Base-by-base conservation (phyloP, 1,139 yeast genomes). In the Pichia kudriavzevii region DNA sequence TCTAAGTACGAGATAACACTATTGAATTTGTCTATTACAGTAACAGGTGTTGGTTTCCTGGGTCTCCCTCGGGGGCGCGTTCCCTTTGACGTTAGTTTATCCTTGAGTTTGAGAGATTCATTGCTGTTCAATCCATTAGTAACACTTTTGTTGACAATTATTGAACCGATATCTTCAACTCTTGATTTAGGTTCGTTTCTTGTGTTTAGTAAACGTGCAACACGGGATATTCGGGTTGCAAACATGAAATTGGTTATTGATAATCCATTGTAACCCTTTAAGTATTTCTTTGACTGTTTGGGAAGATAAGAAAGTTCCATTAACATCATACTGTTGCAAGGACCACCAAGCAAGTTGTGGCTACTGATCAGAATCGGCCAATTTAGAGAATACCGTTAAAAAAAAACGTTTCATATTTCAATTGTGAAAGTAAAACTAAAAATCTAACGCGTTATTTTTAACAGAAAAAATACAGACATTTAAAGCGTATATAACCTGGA, bases 1-100 rank as follows among this genome's bases (percentile, higher is more conserved):
- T 46, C 41, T 15, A 67, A 42, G 40, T 63, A 66, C 2, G 42
- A 25, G 14, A 26, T 14, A 11, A 28, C 22, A 18, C 31, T 36
- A 11, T 14, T 22, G 14, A 32, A 39, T 30, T 39, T 39, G n/a
- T n/a, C n/a, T n/a, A n/a, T n/a, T n/a, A n/a, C n/a, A n/a, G n/a
- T n/a, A n/a, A n/a, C n/a, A n/a, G n/a, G n/a, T n/a, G n/a, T n/a
- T n/a, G n/a, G n/a, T 12, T 38, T 40, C 4, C 29, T 31, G 16
- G 41, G 40, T 11, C 44, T 20, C 13, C 44, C 40, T 29, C 36
- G 32, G 26, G 41, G 38, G 31, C 42, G 42, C n/a, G n/a, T n/a
- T n/a, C n/a, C n/a, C n/a, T n/a, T n/a, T n/a, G n/a, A n/a, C n/a
- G n/a, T n/a, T n/a, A n/a, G n/a, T n/a, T n/a, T n/a, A n/a, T n/a